Evolutionary conservation across 169 alveolate species (phyloP), one percentile per base, ranked within the genome.

Genomic region (Eimeria sp.): DNA sequence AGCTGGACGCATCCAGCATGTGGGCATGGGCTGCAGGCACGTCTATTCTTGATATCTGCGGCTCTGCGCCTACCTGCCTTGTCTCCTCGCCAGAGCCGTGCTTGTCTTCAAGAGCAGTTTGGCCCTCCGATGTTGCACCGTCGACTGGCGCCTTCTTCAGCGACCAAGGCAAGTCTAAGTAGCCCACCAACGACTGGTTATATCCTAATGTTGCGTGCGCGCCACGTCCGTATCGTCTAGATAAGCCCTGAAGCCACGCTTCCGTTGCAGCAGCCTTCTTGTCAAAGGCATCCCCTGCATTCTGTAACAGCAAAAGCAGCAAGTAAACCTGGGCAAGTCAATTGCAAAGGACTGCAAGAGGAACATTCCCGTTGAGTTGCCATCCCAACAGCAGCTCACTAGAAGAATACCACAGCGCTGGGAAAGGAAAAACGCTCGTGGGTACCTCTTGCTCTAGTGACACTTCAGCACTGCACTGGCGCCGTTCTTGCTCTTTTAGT

Each of bases 201-300:
- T 87, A 49, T 34, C 51, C 94, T 57, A 87, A 27, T 25, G 82
- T 54, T 63, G 94, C 70, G 14, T 65, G 82, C 67, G 22, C 94
- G 9, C 94, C 94, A 27, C 83, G 94, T 63, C 96, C 96, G 89
- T 94, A 94, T 9, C 96, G 96, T 49, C 96, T 70, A 22, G 92
- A 75, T 34, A 95, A 72, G 80, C 96, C 96, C 67, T 95, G 95
- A 22, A 95, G 75, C 96, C 96, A 95, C 27, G 96, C 92, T 25
- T 76, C 96, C 49, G 92, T 73, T 30, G 95, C 96, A 16, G 51
- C 92, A 20, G 84, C 72, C 11, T 61, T 49, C 20, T 25, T 10
- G 65, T 78, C 43, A 47, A 25, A 13, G 67, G 20, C 65, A 47
- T 78, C 63, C 49, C 54, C n/a, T 67, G n/a, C 18, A 78, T 20